Evolutionary conservation across 169 alveolate genomes (phyloP).

Genomic region (Plasmodium berghei): DNA sequence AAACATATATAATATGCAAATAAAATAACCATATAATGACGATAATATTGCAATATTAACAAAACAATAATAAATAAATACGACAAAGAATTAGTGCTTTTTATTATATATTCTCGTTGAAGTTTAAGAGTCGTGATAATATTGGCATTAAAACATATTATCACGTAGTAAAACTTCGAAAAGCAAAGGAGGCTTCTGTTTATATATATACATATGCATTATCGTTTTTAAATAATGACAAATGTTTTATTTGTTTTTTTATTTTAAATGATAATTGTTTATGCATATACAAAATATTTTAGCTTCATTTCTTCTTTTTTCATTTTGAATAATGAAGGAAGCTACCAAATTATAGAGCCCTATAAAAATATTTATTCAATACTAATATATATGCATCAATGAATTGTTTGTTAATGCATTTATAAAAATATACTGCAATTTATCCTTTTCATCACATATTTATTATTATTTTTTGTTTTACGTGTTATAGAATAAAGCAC

Average conservation of each 20-base stretch:
- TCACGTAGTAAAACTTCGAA: constrained; percentile 69
- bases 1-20: constrained; percentile 4
- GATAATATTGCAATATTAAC: not conserved
- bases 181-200: constrained; percentile 26
- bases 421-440: not conserved
- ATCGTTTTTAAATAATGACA: constrained; percentile 17
- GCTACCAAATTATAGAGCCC: not conserved
- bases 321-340: constrained; percentile 11
- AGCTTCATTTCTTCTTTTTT: constrained; percentile 26
- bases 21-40: not conserved
- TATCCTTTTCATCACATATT: not conserved
- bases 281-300: constrained; percentile 4
- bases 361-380: not conserved
- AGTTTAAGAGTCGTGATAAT: constrained; percentile 65
- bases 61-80: not conserved
- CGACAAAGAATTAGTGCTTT: too few relatives aligned
- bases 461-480: not conserved
- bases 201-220: constrained; percentile 8
- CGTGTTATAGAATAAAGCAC: constrained; percentile 39
- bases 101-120: not conserved
- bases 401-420: not conserved
- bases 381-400: not conserved
- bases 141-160: constrained; percentile 8
- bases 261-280: constrained; percentile 10
- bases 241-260: constrained; percentile 58